Base-by-base conservation (phyloP, 495 filamentous ascomycete species). In the Gamarada debralockiae region DNA sequence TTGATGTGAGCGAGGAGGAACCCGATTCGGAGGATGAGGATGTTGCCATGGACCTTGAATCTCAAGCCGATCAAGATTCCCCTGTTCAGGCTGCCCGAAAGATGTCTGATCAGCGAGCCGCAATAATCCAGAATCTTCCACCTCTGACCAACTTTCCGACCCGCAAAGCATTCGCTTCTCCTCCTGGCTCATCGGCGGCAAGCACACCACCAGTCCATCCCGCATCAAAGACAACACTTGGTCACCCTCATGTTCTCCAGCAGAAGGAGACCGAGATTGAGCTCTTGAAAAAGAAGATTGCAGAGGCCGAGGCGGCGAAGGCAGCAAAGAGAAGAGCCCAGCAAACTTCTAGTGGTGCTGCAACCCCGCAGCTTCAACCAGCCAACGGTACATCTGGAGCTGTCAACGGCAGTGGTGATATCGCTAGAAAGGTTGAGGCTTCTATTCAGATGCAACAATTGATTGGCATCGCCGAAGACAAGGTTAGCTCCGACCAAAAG, bases 211-310 rank as follows among this genome's bases (percentile, higher is more conserved):
- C 70, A 14, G 48, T 31, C 3, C 33, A 50, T 33, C 50, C 46
- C 10, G 55, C 54, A 23, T 20, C 40, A 1, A 60, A 51, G 31
- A 2, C 51, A 9, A 5, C 55, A 22, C 49, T 63, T 18, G 55
- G 50, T n/a, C 50, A 57, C 17, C 67, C 69, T 42, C 80, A 83
- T 27, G 77, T 84, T 41, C 74, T 96, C 8, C 75, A 80, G 44
- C 56, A 72, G 20, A 86, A 85, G 60, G 78, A 88, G 50, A 73
- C 80, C 53, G 79, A 84, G 53, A 92, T 96, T 44, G 79, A 87
- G 63, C 76, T 76, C 34, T 80, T 92, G 73, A 88, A 81, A 56
- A 78, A 78, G 63, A 84, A 77, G 50, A 92, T 96, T 64, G 86
- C 84, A 14, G 84, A 90, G 60, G 76, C 83, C 31, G 88, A 95